phyloP scores from a whole-genome alignment of 2,329 filamentous ascomycete genomes.

The Raffaelea ambrosiae region DNA sequence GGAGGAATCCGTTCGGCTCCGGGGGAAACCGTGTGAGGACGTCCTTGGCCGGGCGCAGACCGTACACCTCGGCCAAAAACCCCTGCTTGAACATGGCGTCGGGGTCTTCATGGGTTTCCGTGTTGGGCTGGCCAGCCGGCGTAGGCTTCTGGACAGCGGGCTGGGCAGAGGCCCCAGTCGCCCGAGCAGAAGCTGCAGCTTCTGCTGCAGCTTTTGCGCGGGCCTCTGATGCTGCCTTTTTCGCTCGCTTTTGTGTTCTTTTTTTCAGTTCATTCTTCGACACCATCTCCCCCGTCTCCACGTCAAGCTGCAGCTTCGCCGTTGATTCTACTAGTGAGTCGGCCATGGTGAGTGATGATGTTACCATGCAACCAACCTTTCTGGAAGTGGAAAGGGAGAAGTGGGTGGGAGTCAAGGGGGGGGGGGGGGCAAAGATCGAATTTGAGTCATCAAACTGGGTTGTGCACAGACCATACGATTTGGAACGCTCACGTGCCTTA shows the following conservation, averaged over 20 bases:
- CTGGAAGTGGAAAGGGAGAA: too few relatives aligned
- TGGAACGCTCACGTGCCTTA: too few relatives aligned
- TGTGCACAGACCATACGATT: too few relatives aligned
- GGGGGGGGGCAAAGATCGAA: too few relatives aligned
- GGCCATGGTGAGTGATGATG: conserved; percentile 27
- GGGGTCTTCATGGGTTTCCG: conserved; percentile 42
- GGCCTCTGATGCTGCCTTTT: conserved; percentile 1
- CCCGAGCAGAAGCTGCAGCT: conserved; percentile 21
- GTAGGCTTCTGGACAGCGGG: conserved; percentile 10
- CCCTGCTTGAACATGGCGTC: conserved; percentile 73
- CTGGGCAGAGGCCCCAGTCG: conserved; percentile 17
- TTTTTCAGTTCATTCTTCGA: conserved; percentile 58
- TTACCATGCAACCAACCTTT: too few relatives aligned
- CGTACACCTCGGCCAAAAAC: conserved; percentile 65
- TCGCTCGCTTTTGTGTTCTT: conserved; percentile 41
- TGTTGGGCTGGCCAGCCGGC: conserved; percentile 27
- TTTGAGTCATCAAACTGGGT: too few relatives aligned
- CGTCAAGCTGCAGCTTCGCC: conserved; percentile 53
- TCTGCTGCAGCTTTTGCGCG: conserved; percentile 36
- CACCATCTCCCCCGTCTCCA: conserved; percentile 58
- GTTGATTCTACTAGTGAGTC: conserved; percentile 37
- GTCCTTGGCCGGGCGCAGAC: conserved; percentile 52
- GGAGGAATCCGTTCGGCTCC: conserved; percentile 87
- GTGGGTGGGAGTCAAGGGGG: too few relatives aligned
- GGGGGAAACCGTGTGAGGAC: conserved; percentile 70